Conservation (phyloP, 139 green algal genomes). For the Closterium sp. region DNA sequence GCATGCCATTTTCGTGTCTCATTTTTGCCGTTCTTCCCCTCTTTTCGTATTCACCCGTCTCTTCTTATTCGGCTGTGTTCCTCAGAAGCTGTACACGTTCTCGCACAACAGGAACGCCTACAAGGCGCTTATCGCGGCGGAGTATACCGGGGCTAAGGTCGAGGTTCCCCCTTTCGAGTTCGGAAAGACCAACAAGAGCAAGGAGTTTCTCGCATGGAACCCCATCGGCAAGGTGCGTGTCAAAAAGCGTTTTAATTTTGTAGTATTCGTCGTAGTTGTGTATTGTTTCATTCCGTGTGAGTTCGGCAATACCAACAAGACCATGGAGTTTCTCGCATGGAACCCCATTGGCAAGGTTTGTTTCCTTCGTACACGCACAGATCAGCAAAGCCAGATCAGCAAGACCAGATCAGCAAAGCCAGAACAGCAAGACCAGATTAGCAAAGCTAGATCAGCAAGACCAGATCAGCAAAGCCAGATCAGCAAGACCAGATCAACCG, state of each 20-base stretch:
- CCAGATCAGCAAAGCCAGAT: too few relatives aligned
- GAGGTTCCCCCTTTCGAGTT: slow-evolving; percentile 58
- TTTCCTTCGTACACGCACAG: too few relatives aligned
- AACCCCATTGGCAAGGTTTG: slow-evolving; percentile 66
- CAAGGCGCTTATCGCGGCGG: slow-evolving; percentile 66
- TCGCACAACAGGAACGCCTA: slow-evolving; percentile 62
- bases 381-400: too few relatives aligned
- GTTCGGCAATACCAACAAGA: slow-evolving; percentile 63
- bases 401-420: too few relatives aligned
- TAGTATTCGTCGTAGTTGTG: background rate
- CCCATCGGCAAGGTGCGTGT: slow-evolving; percentile 63
- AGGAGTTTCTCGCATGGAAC: slow-evolving; percentile 61
- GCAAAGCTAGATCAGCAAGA: too few relatives aligned
- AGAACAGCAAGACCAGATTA: too few relatives aligned
- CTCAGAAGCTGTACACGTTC: slow-evolving; percentile 59
- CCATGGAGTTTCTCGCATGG: slow-evolving; percentile 58
- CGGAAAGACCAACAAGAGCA: slow-evolving; percentile 63
- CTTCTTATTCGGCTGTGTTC: background rate
- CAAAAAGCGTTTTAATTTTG: background rate
- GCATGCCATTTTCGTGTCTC: too few relatives aligned
- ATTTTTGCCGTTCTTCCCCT: too few relatives aligned
- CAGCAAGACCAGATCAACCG: too few relatives aligned
- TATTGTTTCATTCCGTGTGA: slow-evolving; percentile 17
- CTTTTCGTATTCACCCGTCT: background rate
- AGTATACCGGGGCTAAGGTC: slow-evolving; percentile 61